Evolutionary conservation across 345 rosid genomes (phyloP).

Genomic region (Rhizophora mangle): DNA sequence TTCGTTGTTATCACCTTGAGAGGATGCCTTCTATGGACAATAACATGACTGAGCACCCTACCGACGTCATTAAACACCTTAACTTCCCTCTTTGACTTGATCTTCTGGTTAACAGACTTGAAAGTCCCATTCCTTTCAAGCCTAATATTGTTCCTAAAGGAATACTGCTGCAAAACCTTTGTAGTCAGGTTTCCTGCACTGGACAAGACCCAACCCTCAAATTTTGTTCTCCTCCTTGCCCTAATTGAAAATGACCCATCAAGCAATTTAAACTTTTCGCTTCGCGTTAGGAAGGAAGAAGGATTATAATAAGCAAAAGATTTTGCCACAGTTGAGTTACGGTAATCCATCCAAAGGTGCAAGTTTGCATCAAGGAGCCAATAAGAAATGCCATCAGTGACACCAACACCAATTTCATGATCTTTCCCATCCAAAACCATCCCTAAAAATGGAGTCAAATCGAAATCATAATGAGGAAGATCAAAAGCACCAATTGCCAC

Average conservation of each 20-base stretch:
- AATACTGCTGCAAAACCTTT: conserved; percentile 36
- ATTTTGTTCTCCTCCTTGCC: conserved; percentile 43
- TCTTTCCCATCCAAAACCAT: conserved; percentile 52
- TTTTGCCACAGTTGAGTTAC: conserved; percentile 39
- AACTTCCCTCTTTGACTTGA: conserved; percentile 38
- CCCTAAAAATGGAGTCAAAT: conserved; percentile 71
- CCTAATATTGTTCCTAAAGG: conserved; percentile 38
- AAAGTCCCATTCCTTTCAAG: conserved; percentile 46
- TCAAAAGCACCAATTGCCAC: conserved; percentile 74
- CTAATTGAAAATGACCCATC: conserved; percentile 61
- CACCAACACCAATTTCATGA: conserved; percentile 57
- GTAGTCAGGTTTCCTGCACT: conserved; percentile 63
- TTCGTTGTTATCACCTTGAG: conserved; percentile 49
- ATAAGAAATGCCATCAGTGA: conserved; percentile 53
- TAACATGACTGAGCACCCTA: conserved; percentile 11
- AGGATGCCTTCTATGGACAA: conserved; percentile 43
- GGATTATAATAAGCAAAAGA: conserved; percentile 34
- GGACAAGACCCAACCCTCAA: conserved; percentile 70
- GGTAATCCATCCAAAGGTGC: conserved; percentile 67
- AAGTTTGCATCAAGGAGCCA: conserved; percentile 89
- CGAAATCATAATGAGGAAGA: conserved; percentile 72
- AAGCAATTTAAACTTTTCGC: conserved; percentile 42
- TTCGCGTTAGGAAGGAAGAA: conserved; percentile 20
- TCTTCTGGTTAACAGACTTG: conserved; percentile 47
- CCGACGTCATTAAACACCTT: conserved; percentile 39